Conservation (phyloP, 1,284 basidiomycete genomes). For the Rhodotorula sp. region DNA sequence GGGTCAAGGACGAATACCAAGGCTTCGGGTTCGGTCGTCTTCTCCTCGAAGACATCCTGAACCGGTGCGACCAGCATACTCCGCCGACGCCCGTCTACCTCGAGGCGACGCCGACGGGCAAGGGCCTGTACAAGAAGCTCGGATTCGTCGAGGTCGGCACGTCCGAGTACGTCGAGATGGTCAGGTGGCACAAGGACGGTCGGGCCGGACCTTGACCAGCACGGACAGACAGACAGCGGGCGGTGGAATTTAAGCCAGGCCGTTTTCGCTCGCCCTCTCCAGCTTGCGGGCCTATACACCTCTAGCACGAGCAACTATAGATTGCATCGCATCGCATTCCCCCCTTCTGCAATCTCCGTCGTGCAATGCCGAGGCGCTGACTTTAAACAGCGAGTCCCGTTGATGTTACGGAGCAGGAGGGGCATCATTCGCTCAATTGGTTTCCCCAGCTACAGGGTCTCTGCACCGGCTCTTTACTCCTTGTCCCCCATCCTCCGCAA, state of each 20-base stretch:
- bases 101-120: conserved; percentile 24
- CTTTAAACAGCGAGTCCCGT: too few relatives aligned
- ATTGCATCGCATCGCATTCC: neutral
- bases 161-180: conserved; percentile 22
- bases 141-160: conserved; percentile 22
- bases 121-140: conserved; percentile 24
- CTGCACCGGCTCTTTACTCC: neutral
- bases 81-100: conserved; percentile 28
- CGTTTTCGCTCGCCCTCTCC: neutral
- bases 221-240: too few relatives aligned
- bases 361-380: neutral
- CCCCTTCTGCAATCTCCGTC: neutral
- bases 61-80: conserved; percentile 14
- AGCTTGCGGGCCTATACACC: neutral
- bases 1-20: conserved; percentile 22
- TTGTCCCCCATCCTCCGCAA: conserved; percentile 9
- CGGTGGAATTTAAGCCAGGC: too few relatives aligned
- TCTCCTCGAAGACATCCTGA: conserved; percentile 22
- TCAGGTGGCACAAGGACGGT: conserved; percentile 6
- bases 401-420: too few relatives aligned
- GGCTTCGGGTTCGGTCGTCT: conserved; percentile 19
- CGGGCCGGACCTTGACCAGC: neutral
- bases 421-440: neutral
- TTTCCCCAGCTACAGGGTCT: neutral
- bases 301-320: neutral